phyloP scores from a whole-genome alignment of 2,329 filamentous ascomycete genomes.

The Hymenoscyphus linearis region DNA sequence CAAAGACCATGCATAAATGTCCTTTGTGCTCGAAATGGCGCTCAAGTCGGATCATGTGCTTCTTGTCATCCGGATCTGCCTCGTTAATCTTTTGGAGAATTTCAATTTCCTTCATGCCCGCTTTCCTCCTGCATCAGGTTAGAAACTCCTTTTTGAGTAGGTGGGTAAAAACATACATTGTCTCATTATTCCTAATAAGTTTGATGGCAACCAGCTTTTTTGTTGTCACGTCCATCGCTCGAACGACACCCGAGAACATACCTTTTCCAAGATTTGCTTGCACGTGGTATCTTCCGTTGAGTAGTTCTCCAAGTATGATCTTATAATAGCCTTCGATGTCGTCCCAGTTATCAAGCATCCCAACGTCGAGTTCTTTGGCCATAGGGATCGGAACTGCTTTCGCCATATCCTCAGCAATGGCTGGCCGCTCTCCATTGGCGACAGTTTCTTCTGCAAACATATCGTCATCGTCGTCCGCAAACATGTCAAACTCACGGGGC shows the following conservation, averaged over 20 bases:
- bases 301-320: conserved; percentile 82
- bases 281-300: conserved; percentile 85
- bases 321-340: conserved; percentile 97
- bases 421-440: conserved; percentile 33
- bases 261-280: conserved; percentile 84
- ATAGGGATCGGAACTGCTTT: conserved; percentile 39
- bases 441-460: conserved; percentile 54
- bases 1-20: conserved; percentile 94
- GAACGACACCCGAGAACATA: conserved; percentile 95
- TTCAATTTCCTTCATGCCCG: conserved; percentile 88
- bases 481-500: conserved; percentile 77
- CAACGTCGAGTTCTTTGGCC: conserved; percentile 58
- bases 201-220: conserved; percentile 87
- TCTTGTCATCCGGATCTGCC: conserved; percentile 81
- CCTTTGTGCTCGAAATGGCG: conserved; percentile 89
- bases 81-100: conserved; percentile 84
- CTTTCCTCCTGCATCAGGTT: conserved; percentile 55
- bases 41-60: conserved; percentile 85
- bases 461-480: conserved; percentile 71
- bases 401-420: conserved; percentile 40
- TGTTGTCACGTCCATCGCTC: conserved; percentile 71
- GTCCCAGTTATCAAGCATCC: conserved; percentile 86
- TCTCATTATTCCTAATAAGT: conserved; percentile 95
- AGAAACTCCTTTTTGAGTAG: conserved; percentile 17
- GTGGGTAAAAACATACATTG: conserved; percentile 49